These are phyloP conservation scores for Wilcoxina mikolae DNA, from an alignment of 495 filamentous ascomycete genomes.

Conservation along the genomic window DNA sequence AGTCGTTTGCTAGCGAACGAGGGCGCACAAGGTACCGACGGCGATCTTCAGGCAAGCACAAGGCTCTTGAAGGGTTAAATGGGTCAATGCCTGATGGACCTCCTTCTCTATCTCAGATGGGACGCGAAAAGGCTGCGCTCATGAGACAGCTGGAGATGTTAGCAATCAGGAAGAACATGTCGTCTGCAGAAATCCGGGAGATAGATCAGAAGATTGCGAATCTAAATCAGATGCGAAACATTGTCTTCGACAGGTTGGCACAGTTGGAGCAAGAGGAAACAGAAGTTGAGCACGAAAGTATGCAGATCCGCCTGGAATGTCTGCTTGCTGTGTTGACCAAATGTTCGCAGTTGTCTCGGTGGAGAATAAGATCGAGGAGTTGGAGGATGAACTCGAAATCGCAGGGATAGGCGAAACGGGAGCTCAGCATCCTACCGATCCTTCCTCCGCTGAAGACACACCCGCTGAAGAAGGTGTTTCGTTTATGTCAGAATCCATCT, in stretches of 20 bases:
- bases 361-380: conserved; percentile 71
- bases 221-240: conserved; percentile 80
- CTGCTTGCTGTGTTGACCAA: conserved; percentile 5
- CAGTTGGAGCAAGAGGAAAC: conserved; percentile 84
- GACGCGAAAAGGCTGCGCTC: conserved; percentile 60
- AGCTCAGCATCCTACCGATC: conserved; percentile 42
- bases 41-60: conserved; percentile 36
- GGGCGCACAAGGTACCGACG: conserved; percentile 56
- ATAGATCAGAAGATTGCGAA: conserved; percentile 96
- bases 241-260: conserved; percentile 78
- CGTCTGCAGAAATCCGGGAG: conserved; percentile 84
- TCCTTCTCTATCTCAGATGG: conserved; percentile 52
- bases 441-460: conserved; percentile 39
- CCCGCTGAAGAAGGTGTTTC: conserved; percentile 38
- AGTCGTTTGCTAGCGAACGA: conserved; percentile 31
- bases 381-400: conserved; percentile 45
- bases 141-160: conserved; percentile 81
- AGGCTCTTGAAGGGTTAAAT: conserved; percentile 31
- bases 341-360: conserved; percentile 28
- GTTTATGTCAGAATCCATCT: conserved; percentile 98
- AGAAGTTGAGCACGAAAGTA: conserved; percentile 75
- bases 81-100: conserved; percentile 39
- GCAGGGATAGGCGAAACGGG: conserved; percentile 31
- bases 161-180: conserved; percentile 90
- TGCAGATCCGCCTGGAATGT: conserved; percentile 20